Percentiles rank a stretch among this genome's conserved stretches.
These are phyloP conservation scores for Paecilomyces formosus DNA, from an alignment of 2,329 filamentous ascomycete genomes.

Conservation along the genomic window DNA sequence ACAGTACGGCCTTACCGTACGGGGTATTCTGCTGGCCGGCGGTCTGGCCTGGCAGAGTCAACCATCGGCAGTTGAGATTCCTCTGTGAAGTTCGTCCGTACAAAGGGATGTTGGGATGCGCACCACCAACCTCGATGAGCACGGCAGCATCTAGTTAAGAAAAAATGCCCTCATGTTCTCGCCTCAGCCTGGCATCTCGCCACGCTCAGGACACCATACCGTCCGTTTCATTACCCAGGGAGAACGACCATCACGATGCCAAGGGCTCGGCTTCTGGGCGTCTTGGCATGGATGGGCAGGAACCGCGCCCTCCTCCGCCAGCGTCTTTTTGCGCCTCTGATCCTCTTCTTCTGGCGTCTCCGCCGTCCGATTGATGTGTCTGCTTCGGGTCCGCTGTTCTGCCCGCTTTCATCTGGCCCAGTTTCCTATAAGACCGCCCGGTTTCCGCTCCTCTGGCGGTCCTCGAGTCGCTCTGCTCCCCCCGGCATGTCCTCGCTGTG, in stretches of 20 bases:
- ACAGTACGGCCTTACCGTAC: background rate
- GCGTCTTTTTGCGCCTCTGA: conserved; percentile 1
- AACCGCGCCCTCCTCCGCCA: conserved; percentile 17
- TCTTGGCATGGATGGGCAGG: conserved; percentile 17
- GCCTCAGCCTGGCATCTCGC: background rate
- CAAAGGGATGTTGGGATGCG: background rate
- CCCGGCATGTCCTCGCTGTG: background rate
- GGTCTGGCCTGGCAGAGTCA: background rate
- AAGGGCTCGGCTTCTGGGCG: conserved; percentile 26
- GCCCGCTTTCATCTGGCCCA: conserved; percentile 5
- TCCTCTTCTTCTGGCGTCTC: conserved; percentile 15
- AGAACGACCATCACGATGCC: conserved; percentile 14
- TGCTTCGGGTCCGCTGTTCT: conserved; percentile 11
- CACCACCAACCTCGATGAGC: background rate
- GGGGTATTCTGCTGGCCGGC: background rate
- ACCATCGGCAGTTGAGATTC: background rate
- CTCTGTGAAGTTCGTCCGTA: background rate
- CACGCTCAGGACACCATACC: background rate
- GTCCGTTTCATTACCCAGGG: background rate
- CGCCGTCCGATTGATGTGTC: conserved; percentile 14
- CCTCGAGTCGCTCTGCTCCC: background rate
- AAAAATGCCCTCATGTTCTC: background rate
- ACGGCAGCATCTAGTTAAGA: background rate
- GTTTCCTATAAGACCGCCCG: conserved; percentile 10
- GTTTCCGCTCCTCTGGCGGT: background rate